These are phyloP conservation scores for Diaporthe citriasiana DNA, from an alignment of 2,329 filamentous ascomycete genomes.

Conservation along the genomic window DNA sequence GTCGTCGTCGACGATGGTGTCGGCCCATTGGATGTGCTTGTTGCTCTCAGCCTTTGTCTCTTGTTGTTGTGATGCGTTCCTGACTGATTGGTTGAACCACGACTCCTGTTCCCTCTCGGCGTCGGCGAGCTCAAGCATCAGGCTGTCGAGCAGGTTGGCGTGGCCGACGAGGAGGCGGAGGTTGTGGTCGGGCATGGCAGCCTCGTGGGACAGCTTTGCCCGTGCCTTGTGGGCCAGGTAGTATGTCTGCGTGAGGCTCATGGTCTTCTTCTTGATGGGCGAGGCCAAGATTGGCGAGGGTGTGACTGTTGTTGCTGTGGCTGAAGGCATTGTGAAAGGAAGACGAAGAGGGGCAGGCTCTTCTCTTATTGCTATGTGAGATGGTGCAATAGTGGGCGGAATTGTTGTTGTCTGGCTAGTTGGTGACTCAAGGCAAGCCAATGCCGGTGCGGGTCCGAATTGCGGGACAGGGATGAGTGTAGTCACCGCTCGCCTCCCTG, in stretches of 20 bases:
- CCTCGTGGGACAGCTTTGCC: conserved; percentile 94
- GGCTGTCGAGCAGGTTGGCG: conserved; percentile 95
- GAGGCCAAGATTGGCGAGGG: conserved; percentile 52
- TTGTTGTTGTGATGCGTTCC: conserved; percentile 67
- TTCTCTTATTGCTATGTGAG: conserved; percentile 43
- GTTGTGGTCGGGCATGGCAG: conserved; percentile 91
- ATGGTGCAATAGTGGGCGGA: conserved; percentile 50
- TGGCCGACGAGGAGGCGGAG: conserved; percentile 96
- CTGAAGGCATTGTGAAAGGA: conserved; percentile 53
- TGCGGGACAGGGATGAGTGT: conserved; percentile 35
- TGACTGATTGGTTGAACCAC: conserved; percentile 98
- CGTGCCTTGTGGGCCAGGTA: conserved; percentile 97
- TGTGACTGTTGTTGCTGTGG: conserved; percentile 42
- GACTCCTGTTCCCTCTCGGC: conserved; percentile 96
- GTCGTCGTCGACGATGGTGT: conserved; percentile 81
- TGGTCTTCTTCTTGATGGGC: conserved; percentile 78
- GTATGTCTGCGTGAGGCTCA: conserved; percentile 99
- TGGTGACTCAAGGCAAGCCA: conserved; percentile 42
- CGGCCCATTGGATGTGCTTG: conserved; percentile 89
- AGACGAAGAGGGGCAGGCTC: conserved; percentile 16
- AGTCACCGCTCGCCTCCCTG: conserved; percentile 38
- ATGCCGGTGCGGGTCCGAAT: conserved; percentile 42
- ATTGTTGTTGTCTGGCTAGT: conserved; percentile 38
- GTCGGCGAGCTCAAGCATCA: conserved; percentile 91
- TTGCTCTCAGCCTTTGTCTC: conserved; percentile 68